Evolutionary conservation across 1,284 basidiomycete species (phyloP).

Genomic region (Kwoniella shivajii): DNA sequence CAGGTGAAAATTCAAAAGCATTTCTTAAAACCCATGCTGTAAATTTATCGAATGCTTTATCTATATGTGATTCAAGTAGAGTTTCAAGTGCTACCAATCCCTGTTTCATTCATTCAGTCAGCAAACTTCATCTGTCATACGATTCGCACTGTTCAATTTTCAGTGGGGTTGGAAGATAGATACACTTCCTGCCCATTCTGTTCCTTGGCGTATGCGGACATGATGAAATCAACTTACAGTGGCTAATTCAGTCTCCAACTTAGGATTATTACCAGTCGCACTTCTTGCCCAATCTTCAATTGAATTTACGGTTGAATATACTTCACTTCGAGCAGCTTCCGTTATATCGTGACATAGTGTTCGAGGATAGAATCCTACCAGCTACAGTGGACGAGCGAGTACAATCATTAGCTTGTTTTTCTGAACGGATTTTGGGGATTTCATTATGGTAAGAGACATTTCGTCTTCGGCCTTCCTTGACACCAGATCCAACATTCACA

Average conservation of each 20-base stretch:
- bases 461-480: too few relatives aligned
- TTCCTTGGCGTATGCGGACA: too few relatives aligned
- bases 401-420: too few relatives aligned
- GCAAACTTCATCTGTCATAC: not conserved
- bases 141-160: not conserved
- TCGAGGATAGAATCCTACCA: conserved; percentile 46
- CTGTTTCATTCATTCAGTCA: conserved; percentile 16
- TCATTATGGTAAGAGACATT: too few relatives aligned
- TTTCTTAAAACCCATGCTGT: conserved; percentile 52
- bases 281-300: conserved; percentile 39
- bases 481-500: not conserved
- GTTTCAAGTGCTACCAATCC: conserved; percentile 53
- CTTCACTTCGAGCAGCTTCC: conserved; percentile 38
- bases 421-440: too few relatives aligned
- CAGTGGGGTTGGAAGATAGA: too few relatives aligned
- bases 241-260: conserved; percentile 35
- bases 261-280: conserved; percentile 16
- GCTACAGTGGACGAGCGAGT: conserved; percentile 30
- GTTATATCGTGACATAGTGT: conserved; percentile 43
- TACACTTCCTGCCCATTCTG: too few relatives aligned
- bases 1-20: conserved; percentile 49
- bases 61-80: conserved; percentile 50
- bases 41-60: conserved; percentile 52
- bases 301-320: conserved; percentile 35
- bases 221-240: conserved; percentile 22